Conservation (phyloP, 1,139 yeast species). For the Taphrina deformans region DNA sequence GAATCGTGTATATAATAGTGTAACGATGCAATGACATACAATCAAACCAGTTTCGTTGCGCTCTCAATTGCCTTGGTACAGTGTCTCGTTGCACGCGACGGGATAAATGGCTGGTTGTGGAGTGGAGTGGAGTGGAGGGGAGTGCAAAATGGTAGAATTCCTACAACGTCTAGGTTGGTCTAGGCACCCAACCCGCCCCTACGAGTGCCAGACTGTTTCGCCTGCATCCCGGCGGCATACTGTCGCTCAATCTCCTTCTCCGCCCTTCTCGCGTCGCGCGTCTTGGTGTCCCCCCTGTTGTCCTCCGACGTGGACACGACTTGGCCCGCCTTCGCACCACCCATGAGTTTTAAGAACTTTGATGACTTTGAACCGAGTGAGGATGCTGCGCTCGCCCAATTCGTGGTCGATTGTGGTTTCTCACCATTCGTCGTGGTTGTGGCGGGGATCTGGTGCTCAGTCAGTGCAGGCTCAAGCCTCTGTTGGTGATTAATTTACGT, state of each 20-base stretch:
- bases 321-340: conserved; percentile 24
- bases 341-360: conserved; percentile 28
- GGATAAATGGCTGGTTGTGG: too few relatives aligned
- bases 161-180: too few relatives aligned
- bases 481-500: not conserved
- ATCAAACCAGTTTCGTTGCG: not conserved
- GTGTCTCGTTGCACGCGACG: too few relatives aligned
- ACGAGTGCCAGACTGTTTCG: conserved; percentile 13
- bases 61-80: too few relatives aligned
- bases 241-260: conserved; percentile 30
- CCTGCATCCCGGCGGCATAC: conserved; percentile 25
- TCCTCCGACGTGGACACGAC: not conserved
- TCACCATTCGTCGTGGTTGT: not conserved
- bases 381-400: conserved; percentile 24
- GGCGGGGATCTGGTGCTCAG: conserved; percentile 6
- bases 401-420: not conserved
- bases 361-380: conserved; percentile 30
- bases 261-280: conserved; percentile 12
- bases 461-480: not conserved
- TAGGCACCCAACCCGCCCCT: conserved; percentile 30
- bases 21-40: not conserved
- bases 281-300: not conserved
- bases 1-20: not conserved
- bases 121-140: too few relatives aligned
- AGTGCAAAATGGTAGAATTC: too few relatives aligned